These are phyloP conservation scores for Tylopilus orsonianus DNA, from an alignment of 1,284 basidiomycete genomes.

Conservation along the genomic window DNA sequence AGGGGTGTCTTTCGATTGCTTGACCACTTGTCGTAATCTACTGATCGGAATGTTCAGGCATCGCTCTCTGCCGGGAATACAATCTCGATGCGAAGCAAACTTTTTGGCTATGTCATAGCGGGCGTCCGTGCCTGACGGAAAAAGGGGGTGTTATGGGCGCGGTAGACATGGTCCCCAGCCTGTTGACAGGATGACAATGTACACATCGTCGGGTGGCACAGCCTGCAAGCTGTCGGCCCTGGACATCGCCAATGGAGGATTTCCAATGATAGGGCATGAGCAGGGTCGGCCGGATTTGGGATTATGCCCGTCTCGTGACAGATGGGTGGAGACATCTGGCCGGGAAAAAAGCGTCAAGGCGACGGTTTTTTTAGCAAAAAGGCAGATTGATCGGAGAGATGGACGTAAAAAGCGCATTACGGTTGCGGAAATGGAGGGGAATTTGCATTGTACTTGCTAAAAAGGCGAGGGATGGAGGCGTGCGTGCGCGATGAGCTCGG, in stretches of 20 bases:
- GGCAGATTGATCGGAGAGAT: neutral
- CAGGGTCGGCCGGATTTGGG: neutral
- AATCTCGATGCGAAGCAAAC: slow-evolving; percentile 3
- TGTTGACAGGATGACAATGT: slow-evolving; percentile 8
- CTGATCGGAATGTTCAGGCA: neutral
- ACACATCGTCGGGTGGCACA: slow-evolving; percentile 1
- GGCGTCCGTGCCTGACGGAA: neutral
- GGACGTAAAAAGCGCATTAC: neutral
- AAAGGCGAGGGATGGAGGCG: neutral
- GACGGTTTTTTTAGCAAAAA: neutral
- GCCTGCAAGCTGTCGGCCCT: no score
- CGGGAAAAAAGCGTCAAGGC: neutral
- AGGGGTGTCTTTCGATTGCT: neutral
- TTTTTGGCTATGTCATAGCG: slow-evolving; percentile 11
- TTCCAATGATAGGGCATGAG: slow-evolving; percentile 1
- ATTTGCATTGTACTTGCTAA: neutral
- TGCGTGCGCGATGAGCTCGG: slow-evolving; percentile 10
- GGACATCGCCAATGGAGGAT: no score
- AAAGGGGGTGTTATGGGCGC: slow-evolving; percentile 8
- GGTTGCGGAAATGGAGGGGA: neutral
- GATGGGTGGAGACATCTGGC: neutral
- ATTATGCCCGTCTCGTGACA: slow-evolving; percentile 2
- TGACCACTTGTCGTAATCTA: slow-evolving; percentile 6
- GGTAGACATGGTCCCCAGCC: neutral
- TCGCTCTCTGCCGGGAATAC: neutral